A percentile compares a stretch with the other conserved stretches of the same genome.
phyloP scores from a whole-genome alignment of 1,139 yeast species.

The Sugiyamaella japonica region DNA sequence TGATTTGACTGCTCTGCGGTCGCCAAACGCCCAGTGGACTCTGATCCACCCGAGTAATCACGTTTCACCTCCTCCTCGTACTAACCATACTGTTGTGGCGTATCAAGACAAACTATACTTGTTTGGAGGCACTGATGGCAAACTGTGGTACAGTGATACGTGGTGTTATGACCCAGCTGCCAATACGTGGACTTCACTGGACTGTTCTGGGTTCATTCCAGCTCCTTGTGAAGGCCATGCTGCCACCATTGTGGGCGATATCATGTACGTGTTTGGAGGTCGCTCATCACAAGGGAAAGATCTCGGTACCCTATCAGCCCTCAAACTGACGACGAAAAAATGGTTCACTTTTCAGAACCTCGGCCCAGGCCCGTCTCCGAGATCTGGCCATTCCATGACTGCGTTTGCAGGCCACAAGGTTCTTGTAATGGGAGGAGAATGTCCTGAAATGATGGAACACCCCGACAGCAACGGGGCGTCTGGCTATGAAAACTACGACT shows the following conservation, averaged over 20 bases:
- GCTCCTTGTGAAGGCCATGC: conserved; percentile 93
- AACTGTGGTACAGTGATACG: conserved; percentile 70
- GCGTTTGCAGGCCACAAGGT: conserved; percentile 67
- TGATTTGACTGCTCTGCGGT: conserved; percentile 84
- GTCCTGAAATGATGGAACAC: conserved; percentile 35
- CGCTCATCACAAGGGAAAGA: conserved; percentile 75
- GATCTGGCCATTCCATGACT: conserved; percentile 94
- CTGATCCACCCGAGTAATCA: conserved; percentile 52
- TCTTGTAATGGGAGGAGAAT: conserved; percentile 89
- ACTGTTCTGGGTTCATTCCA: conserved; percentile 63
- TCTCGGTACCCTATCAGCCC: conserved; percentile 67
- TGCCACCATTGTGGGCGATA: conserved; percentile 74
- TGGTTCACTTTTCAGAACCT: conserved; percentile 69
- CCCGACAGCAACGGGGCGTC: conserved; percentile 23
- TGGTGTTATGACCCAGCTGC: conserved; percentile 76
- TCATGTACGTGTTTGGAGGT: conserved; percentile 88
- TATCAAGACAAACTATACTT: conserved; percentile 77
- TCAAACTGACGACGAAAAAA: conserved; percentile 67
- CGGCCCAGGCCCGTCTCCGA: conserved; percentile 70
- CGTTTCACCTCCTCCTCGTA: conserved; percentile 69
- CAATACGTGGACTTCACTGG: conserved; percentile 60
- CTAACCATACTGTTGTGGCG: conserved; percentile 88
- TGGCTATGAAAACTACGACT: conserved; percentile 12
- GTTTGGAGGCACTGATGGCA: conserved; percentile 93
- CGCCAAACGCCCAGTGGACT: conserved; percentile 84